Evolutionary conservation across 495 filamentous ascomycete species (phyloP).

Genomic region (Penicillium nucicola): DNA sequence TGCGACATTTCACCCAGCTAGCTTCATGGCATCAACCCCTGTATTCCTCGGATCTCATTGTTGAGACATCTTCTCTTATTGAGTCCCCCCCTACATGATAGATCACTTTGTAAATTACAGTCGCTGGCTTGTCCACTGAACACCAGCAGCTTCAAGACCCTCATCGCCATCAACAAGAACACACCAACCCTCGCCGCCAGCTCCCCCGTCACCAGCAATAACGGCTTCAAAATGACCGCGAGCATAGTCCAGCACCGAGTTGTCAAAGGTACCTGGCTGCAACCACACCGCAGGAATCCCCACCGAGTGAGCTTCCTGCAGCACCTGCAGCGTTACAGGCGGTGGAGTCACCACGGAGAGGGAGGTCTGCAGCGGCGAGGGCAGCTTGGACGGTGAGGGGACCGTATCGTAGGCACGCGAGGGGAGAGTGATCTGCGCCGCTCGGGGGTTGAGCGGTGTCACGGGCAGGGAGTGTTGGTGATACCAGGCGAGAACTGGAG

Average conservation of each 20-base stretch:
- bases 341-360: constrained; percentile 85
- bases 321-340: constrained; percentile 58
- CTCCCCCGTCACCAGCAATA: constrained; percentile 66
- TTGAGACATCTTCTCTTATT: constrained; percentile 2
- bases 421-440: constrained; percentile 54
- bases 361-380: constrained; percentile 66
- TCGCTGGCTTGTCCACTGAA: constrained; percentile 43
- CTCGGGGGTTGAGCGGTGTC: constrained; percentile 77
- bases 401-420: constrained; percentile 59
- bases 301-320: constrained; percentile 75
- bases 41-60: neutral
- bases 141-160: constrained; percentile 59
- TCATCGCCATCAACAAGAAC: constrained; percentile 86
- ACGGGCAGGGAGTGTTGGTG: constrained; percentile 69
- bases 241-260: constrained; percentile 67
- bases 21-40: too few relatives aligned
- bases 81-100: neutral
- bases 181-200: constrained; percentile 79
- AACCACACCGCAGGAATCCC: constrained; percentile 84
- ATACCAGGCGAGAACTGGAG: constrained; percentile 88
- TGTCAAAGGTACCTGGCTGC: constrained; percentile 85
- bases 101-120: constrained; percentile 22
- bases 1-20: too few relatives aligned
- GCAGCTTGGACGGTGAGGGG: constrained; percentile 60
- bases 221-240: constrained; percentile 61